Conservation (phyloP, 179 eudicot genomes). For the Corrigiola litoralis region DNA sequence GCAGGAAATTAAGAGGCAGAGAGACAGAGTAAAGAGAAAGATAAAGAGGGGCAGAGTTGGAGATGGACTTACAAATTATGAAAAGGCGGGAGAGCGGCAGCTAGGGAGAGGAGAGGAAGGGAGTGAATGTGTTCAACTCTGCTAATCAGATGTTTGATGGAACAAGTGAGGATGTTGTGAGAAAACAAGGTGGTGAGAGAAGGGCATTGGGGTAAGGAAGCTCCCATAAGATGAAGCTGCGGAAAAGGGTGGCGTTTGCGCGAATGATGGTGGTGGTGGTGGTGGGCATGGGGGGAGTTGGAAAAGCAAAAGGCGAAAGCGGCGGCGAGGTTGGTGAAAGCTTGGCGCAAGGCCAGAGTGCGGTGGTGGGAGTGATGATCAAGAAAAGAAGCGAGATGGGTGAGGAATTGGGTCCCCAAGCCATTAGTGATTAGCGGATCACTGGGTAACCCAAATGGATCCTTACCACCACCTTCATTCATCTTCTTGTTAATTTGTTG, state of each 20-base stretch:
- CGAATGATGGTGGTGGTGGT: slow-evolving; percentile 17
- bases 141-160: slow-evolving; percentile 29
- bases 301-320: slow-evolving; percentile 44
- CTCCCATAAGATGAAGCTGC: slow-evolving; percentile 23
- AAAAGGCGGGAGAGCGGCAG: slow-evolving; percentile 59
- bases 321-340: slow-evolving; percentile 51
- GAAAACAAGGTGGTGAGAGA: slow-evolving; percentile 25
- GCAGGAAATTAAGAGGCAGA: neutral
- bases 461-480: slow-evolving; percentile 39
- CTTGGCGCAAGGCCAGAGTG: slow-evolving; percentile 43
- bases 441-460: slow-evolving; percentile 27
- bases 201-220: slow-evolving; percentile 25
- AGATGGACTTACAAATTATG: slow-evolving; percentile 46
- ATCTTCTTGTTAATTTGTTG: slow-evolving; percentile 45
- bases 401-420: slow-evolving; percentile 32
- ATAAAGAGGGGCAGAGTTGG: neutral
- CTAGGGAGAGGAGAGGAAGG: slow-evolving; percentile 52
- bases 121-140: slow-evolving; percentile 40
- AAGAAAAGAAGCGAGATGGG: slow-evolving; percentile 39
- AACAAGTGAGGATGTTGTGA: slow-evolving; percentile 41
- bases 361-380: slow-evolving; percentile 37
- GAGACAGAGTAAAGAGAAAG: neutral
- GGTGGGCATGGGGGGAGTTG: slow-evolving; percentile 20
- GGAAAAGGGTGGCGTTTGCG: slow-evolving; percentile 21
- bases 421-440: slow-evolving; percentile 29